Conservation (phyloP, 1,284 basidiomycete genomes). For the Cryptococcus sp. region DNA sequence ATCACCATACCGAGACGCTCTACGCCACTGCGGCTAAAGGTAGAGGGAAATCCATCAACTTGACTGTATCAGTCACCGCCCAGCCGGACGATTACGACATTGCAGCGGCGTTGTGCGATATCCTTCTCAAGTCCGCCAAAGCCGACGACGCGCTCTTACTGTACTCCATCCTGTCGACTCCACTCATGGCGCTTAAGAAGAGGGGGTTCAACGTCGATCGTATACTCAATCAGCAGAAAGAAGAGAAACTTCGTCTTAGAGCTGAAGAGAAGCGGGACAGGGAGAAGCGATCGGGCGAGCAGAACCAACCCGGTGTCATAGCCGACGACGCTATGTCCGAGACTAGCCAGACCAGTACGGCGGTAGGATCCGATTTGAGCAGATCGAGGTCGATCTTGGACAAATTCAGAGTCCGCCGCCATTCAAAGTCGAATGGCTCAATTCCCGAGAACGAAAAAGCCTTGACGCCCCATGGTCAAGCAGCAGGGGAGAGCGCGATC, state of each 20-base stretch:
- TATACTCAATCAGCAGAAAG: slow-evolving; percentile 80
- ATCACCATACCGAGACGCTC: slow-evolving; percentile 53
- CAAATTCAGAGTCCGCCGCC: slow-evolving; percentile 5
- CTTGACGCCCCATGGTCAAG: background rate
- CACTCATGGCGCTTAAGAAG: slow-evolving; percentile 77
- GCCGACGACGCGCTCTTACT: slow-evolving; percentile 82
- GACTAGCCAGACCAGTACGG: slow-evolving; percentile 5
- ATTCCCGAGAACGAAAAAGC: background rate
- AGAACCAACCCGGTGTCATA: background rate
- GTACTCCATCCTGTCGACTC: slow-evolving; percentile 90
- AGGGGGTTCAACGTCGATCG: slow-evolving; percentile 73
- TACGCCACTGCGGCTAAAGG: slow-evolving; percentile 69
- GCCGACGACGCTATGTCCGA: background rate
- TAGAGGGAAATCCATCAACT: slow-evolving; percentile 62
- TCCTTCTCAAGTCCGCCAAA: slow-evolving; percentile 72
- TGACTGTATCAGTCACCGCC: slow-evolving; percentile 73
- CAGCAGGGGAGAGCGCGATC: slow-evolving; percentile 2
- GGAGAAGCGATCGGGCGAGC: slow-evolving; percentile 37
- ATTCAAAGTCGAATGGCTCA: background rate
- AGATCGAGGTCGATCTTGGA: slow-evolving; percentile 6
- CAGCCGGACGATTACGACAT: slow-evolving; percentile 91
- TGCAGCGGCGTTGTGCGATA: slow-evolving; percentile 72
- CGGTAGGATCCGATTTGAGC: slow-evolving; percentile 6
- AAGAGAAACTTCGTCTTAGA: slow-evolving; percentile 66
- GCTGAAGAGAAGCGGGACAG: slow-evolving; percentile 38